Evolutionary conservation across 495 filamentous ascomycete species (phyloP).

Genomic region (Physcia stellaris): DNA sequence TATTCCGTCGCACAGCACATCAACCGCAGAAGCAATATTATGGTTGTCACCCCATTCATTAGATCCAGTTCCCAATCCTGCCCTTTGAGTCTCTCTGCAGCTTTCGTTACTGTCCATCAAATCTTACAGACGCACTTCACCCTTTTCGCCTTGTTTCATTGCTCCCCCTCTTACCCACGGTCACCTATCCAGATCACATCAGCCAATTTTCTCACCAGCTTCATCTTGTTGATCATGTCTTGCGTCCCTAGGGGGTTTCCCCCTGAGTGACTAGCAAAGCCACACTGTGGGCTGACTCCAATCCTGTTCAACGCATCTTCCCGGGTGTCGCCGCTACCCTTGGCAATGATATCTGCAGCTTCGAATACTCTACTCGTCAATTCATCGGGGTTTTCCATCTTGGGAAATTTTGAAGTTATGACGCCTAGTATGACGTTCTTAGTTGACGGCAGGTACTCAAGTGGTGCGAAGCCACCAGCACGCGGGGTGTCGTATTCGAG

Average conservation of each 20-base stretch:
- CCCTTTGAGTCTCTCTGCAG: no score
- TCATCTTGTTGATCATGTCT: conserved; percentile 58
- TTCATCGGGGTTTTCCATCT: conserved; percentile 61
- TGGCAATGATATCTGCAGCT: conserved; percentile 58
- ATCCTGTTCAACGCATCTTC: conserved; percentile 57
- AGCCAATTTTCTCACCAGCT: conserved; percentile 53
- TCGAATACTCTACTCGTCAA: conserved; percentile 53
- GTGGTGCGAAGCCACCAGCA: conserved; percentile 65
- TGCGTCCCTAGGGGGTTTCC: conserved; percentile 51
- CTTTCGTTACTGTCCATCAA: no score
- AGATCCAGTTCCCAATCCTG: no score
- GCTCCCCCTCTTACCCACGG: no score
- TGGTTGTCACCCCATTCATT: no score
- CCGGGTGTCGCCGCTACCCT: conserved; percentile 46
- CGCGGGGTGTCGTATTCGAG: conserved; percentile 72
- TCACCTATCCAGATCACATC: no score
- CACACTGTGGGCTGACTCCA: conserved; percentile 65
- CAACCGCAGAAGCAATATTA: no score
- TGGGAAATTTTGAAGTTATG: conserved; percentile 58
- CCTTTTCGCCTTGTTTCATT: no score
- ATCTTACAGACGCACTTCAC: no score
- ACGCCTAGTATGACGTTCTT: conserved; percentile 69
- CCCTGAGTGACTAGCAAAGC: conserved; percentile 59
- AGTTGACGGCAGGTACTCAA: conserved; percentile 53
- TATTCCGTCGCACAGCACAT: no score